Evolutionary conservation across 1,284 basidiomycete genomes (phyloP), one percentile per base, ranked within the genome.

Genomic region (Microbotryum violaceum): DNA sequence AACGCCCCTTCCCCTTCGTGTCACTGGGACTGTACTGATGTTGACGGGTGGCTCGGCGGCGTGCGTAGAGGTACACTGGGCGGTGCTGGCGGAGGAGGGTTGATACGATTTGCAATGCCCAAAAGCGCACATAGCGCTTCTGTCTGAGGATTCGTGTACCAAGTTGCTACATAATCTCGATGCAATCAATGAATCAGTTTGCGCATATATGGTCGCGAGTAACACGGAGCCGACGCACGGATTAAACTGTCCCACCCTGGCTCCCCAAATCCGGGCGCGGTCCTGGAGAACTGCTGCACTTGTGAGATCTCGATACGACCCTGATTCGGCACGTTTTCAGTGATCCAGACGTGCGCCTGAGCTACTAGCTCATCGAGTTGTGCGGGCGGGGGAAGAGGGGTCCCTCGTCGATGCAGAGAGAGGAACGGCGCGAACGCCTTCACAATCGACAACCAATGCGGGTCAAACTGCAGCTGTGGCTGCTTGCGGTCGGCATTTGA

Each of bases 361-460:
- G 78, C 75, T 29, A 97, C 82, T 57, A 85, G 78, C 18, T 83
- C 55, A 14, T 72, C 57, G 2, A 64, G 77, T 0, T 87, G 80
- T 4, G 82, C 78, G 1, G 76, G 73, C 51, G 83, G 79, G 0
- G 89, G 87, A 62, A 90, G 66, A 1, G 60, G 86, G 1, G 77
- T 66, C 2, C 77, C 74, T 58, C 85, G 82, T 9, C 75, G 74
- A 6, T 75, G 78, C 6, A 75, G 73, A 0, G 78, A 77, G 2
- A 78, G 72, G 76, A 82, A 86, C 0, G 85, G 83, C 68, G 94
- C 85, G 69, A 93, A 86, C 0, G 89, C 91, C 6, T 88, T 86
- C 0, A 85, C 86, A 73, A 97, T 91, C 0, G 92, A 92, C 25
- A 98, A 83, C 96, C 94, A 98, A 74, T 91, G 82, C 4, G 86